Evolutionary conservation across 2,329 filamentous ascomycete genomes (phyloP), one percentile per base, ranked within the genome.

Genomic region (Fusarium newnesense): DNA sequence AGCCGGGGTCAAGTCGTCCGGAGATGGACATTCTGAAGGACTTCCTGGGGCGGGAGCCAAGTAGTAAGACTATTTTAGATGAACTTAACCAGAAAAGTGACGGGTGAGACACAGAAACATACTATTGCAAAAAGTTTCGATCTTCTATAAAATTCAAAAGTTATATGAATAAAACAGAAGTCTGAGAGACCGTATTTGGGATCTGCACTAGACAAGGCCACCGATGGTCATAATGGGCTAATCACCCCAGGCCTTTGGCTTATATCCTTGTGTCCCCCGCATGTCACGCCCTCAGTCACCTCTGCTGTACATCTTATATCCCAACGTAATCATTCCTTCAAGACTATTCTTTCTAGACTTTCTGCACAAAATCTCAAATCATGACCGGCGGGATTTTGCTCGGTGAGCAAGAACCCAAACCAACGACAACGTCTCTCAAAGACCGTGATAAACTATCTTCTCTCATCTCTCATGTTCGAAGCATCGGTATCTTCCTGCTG

Each of bases 31-130:
- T 57, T 12, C 19, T 57, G 9, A 34, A 36, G 9, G n/a, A 16
- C 11, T 46, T 36, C 6, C 15, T 57, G 16, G 39, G 53, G 7
- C 12, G 28, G 1, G 50, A 54, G 0, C 50, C 50, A 2, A 30
- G 19, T 30, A 30, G 8, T 18, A 8, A 50, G 43, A 21, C 47
- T 54, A n/a, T 42, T 36, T 5, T 54, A 5, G 18, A 46, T 7
- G 39, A 57, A 7, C n/a, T 28, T 7, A 2, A 24, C 4, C 28
- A 13, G 3, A 28, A 24, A 9, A 12, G 0, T 24, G 0, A 36
- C 5, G 16, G 11, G 4, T 52, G n/a, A 26, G 15, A 18, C 2
- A 18, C 12, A 0, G 7, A 8, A 18, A 44, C 0, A 2, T 5
- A n/a, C 12, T 21, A 12, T 32, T 32, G 12, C 9, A 32, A 32